phyloP scores from a whole-genome alignment of 805 yeast species.

The Candida saitoana region DNA sequence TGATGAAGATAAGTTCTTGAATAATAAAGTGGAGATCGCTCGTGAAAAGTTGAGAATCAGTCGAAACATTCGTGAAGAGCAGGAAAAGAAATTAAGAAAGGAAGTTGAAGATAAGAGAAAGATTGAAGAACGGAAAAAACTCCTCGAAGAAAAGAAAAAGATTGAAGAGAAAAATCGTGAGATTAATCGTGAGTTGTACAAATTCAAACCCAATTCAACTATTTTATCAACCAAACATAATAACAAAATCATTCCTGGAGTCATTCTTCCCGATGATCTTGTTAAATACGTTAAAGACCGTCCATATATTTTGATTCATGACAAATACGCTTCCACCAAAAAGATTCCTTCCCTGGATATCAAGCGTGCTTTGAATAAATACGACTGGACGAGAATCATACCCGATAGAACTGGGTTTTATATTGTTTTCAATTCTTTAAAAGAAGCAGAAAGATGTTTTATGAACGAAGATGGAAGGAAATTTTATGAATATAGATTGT shows the following conservation, averaged over 20 bases:
- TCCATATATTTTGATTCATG: conserved; percentile 54
- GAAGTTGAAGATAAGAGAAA: conserved; percentile 13
- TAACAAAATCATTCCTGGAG: conserved; percentile 29
- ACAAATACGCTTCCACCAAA: conserved; percentile 45
- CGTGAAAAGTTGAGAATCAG: conserved; percentile 22
- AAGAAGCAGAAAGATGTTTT: conserved; percentile 59
- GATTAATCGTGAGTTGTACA: conserved; percentile 6
- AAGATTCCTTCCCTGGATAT: conserved; percentile 53
- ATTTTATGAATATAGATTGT: conserved; percentile 45
- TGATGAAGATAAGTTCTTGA: conserved; percentile 34
- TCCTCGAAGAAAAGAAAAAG: conserved; percentile 16
- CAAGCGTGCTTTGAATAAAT: conserved; percentile 52
- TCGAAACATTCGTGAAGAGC: conserved; percentile 28
- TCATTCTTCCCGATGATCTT: conserved; percentile 47
- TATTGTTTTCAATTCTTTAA: conserved; percentile 58
- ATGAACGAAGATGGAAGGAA: conserved; percentile 55
- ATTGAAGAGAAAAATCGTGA: conserved; percentile 11
- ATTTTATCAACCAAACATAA: conserved; percentile 28
- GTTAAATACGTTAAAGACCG: conserved; percentile 48
- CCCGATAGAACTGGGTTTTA: conserved; percentile 65
- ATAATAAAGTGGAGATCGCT: conserved; percentile 33
- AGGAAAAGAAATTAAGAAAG: conserved; percentile 23
- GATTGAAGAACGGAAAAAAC: conserved; percentile 12
- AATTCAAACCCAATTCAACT: conserved; percentile 31
- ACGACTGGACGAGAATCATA: conserved; percentile 63